A percentile compares a stretch with the other conserved stretches of the same genome.
Evolutionary conservation across 1,139 yeast genomes (phyloP).

Genomic region (Debaryomyces singareniensis): DNA sequence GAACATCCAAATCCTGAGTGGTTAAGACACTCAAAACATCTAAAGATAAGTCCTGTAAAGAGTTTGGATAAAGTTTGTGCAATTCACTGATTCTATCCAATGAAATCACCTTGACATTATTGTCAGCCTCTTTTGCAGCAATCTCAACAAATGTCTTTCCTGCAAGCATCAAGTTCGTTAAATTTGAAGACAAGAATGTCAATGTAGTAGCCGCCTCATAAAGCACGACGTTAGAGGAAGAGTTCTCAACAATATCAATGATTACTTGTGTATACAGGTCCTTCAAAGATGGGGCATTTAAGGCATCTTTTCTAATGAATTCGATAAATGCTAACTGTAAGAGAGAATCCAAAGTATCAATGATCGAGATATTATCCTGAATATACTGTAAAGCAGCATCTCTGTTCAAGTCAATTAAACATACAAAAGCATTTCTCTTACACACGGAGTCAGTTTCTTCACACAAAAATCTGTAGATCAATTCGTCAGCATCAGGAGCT

Average conservation of each 20-base stretch:
- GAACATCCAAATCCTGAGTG: slow-evolving; percentile 86
- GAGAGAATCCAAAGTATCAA: slow-evolving; percentile 73
- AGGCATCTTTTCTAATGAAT: slow-evolving; percentile 80
- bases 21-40: slow-evolving; percentile 82
- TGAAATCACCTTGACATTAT: slow-evolving; percentile 88
- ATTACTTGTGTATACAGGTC: slow-evolving; percentile 68
- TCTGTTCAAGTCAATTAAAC: slow-evolving; percentile 76
- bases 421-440: slow-evolving; percentile 91
- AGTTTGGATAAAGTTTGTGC: slow-evolving; percentile 71
- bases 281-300: slow-evolving; percentile 55
- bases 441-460: slow-evolving; percentile 92
- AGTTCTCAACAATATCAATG: slow-evolving; percentile 64
- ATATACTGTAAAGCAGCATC: slow-evolving; percentile 79
- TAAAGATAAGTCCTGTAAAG: slow-evolving; percentile 76
- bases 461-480: slow-evolving; percentile 64
- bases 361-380: slow-evolving; percentile 58
- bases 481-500: slow-evolving; percentile 91
- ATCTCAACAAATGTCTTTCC: slow-evolving; percentile 83
- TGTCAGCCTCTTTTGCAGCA: slow-evolving; percentile 88
- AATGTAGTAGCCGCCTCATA: slow-evolving; percentile 91
- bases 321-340: slow-evolving; percentile 88
- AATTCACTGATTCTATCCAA: slow-evolving; percentile 56
- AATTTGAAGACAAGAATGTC: slow-evolving; percentile 63
- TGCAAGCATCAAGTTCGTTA: slow-evolving; percentile 63
- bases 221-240: slow-evolving; percentile 68